These are phyloP conservation scores for Vitis rotundifolia DNA, from an alignment of 164 flowering plant species.

Conservation along the genomic window DNA sequence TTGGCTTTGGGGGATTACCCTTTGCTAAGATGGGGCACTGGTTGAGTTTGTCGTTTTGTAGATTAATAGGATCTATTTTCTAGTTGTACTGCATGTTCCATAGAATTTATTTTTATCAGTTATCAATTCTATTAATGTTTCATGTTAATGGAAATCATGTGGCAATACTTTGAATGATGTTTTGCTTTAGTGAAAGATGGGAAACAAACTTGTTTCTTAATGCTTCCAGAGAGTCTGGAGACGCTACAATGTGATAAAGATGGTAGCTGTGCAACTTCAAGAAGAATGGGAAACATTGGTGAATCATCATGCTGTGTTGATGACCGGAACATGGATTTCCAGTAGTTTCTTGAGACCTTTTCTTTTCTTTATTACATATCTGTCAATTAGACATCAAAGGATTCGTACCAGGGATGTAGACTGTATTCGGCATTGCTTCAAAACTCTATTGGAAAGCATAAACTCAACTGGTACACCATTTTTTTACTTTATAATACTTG, in stretches of 20 bases:
- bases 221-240: conserved; percentile 86
- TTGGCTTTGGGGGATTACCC: too few species aligned
- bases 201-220: conserved; percentile 7
- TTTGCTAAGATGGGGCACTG: too few species aligned
- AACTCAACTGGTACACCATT: conserved; percentile 57
- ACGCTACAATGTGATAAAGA: conserved; percentile 49
- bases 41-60: too few species aligned
- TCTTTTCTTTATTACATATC: conserved; percentile 59
- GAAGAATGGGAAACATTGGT: conserved; percentile 57
- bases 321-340: conserved; percentile 54
- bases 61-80: too few species aligned
- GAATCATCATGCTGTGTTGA: conserved; percentile 19
- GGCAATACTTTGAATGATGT: too few species aligned
- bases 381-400: conserved; percentile 35
- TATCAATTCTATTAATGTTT: too few species aligned
- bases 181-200: not conserved
- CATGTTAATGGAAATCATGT: too few species aligned
- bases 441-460: conserved; percentile 67
- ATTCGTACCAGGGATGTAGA: conserved; percentile 32
- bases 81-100: too few species aligned
- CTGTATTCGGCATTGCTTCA: conserved; percentile 66
- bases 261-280: conserved; percentile 48
- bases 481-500: not conserved
- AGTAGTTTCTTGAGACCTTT: conserved; percentile 72
- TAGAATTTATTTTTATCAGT: too few species aligned